Base-by-base conservation (phyloP, 164 flowering plant species). In the Paratinospora sagittata region DNA sequence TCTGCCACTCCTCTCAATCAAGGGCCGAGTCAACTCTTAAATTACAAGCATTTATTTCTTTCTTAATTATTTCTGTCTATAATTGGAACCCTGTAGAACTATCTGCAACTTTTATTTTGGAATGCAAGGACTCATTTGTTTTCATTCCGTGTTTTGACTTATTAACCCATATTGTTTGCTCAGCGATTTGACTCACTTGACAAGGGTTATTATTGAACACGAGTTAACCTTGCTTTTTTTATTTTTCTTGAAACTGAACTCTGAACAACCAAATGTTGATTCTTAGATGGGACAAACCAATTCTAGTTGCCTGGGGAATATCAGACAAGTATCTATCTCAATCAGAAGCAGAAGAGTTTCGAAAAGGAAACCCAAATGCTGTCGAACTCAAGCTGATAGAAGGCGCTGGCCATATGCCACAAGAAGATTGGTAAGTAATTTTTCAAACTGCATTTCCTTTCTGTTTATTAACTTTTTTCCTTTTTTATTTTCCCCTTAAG, bases 371-470 rank as follows among this genome's bases (percentile, higher is more conserved):
- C 77, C 89, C 96, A 5, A 65, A 70, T 67, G 43, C 27, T 2
- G 70, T 95, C 41, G 76, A 83, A 76, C 82, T 91, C 27, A 85
- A 90, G 75, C 67, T 89, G 77, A 85, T 92, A 67, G 99, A 95
- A 82, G 99, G 99, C 13, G 97, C 97, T 24, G 97, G 99, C 10
- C 99, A 95, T 77, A 88, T 95, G 97, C 99, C 99, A 67, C 99
- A 95, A 55, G 99, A 95, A 83, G 99, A 95, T 81, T 92, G 99
- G 97, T 95, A 83, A 84, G 7, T 47, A 67, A 52, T 21, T 36
- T 57, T 12, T 47, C n/a, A 1, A n/a, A 24, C 27, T 37, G 8
- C 12, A 55, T 14, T 19, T 27, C 34, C 17, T 37, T 0, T 73
- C 55, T 8, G n/a, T n/a, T n/a, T n/a, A n/a, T n/a, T n/a, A n/a